Evolutionary conservation across 1,284 basidiomycete species (phyloP).

Genomic region (Salmacisia buchloeana): DNA sequence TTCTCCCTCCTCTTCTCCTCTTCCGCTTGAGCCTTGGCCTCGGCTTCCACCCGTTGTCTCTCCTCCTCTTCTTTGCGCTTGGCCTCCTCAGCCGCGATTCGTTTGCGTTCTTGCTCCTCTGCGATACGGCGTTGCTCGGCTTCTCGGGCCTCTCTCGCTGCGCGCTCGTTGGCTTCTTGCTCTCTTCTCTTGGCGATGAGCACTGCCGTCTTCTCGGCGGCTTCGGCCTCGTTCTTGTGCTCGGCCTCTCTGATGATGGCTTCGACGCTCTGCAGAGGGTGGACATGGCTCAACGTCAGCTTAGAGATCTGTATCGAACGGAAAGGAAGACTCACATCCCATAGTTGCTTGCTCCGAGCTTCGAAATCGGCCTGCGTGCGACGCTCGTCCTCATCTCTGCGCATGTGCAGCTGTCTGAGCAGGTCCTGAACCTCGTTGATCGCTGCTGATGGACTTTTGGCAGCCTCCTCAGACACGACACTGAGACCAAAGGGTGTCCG

Average conservation of each 20-base stretch:
- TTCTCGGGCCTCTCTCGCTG: constrained; percentile 30
- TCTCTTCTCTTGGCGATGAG: constrained; percentile 29
- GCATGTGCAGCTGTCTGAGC: constrained; percentile 31
- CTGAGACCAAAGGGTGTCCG: constrained; percentile 1
- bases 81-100: constrained; percentile 3
- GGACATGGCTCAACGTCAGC: no score
- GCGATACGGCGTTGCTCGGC: constrained; percentile 34
- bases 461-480: constrained; percentile 9
- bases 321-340: constrained; percentile 21
- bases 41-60: constrained; percentile 21
- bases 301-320: neutral
- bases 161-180: constrained; percentile 38
- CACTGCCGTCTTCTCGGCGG: constrained; percentile 32
- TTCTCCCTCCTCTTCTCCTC: constrained; percentile 16
- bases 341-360: constrained; percentile 36
- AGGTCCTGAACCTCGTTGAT: constrained; percentile 35
- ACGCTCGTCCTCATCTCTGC: constrained; percentile 29
- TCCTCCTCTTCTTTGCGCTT: constrained; percentile 21
- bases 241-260: constrained; percentile 39
- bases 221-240: constrained; percentile 22
- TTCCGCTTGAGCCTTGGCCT: constrained; percentile 18
- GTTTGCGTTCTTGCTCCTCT: constrained; percentile 29
- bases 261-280: constrained; percentile 26
- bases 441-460: constrained; percentile 13
- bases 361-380: constrained; percentile 38